These are phyloP conservation scores for Trichophyton verrucosum DNA, from an alignment of 2,329 filamentous ascomycete species.

Conservation along the genomic window DNA sequence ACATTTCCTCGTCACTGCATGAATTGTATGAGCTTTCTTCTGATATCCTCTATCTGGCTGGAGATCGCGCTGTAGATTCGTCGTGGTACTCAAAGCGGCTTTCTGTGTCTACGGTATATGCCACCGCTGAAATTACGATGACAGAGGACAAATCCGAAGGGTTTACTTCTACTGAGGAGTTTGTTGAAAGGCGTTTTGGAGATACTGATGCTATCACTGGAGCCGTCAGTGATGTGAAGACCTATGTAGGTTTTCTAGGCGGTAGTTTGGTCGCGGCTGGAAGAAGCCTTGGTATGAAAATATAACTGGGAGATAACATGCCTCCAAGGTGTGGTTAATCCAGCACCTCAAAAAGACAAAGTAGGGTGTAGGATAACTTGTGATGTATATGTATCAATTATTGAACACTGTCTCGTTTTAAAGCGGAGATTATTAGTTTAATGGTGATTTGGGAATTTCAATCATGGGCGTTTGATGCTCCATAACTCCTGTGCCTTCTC, in stretches of 20 bases:
- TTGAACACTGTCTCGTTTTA: background rate
- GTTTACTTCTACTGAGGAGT: conserved; percentile 66
- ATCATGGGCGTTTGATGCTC: background rate
- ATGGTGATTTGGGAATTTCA: background rate
- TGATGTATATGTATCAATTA: background rate
- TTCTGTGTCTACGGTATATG: conserved; percentile 54
- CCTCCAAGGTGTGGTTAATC: background rate
- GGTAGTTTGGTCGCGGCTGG: conserved; percentile 67
- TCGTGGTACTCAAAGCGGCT: conserved; percentile 75
- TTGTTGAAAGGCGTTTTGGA: conserved; percentile 61
- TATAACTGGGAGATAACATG: conserved; percentile 27
- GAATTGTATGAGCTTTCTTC: conserved; percentile 77
- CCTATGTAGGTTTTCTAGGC: conserved; percentile 75
- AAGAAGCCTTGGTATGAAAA: conserved; percentile 73
- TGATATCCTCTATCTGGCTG: conserved; percentile 80
- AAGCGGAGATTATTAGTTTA: background rate
- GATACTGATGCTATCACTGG: conserved; percentile 54
- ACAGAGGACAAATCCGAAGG: conserved; percentile 66
- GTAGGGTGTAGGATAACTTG: no score
- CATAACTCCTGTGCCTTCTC: background rate
- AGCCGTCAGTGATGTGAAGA: conserved; percentile 50
- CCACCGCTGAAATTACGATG: conserved; percentile 81
- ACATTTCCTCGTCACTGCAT: conserved; percentile 60
- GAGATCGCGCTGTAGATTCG: conserved; percentile 67
- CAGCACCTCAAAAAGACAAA: background rate